Base-by-base conservation (phyloP, 2,329 filamentous ascomycete genomes). In the Trichoderma citrinoviride region DNA sequence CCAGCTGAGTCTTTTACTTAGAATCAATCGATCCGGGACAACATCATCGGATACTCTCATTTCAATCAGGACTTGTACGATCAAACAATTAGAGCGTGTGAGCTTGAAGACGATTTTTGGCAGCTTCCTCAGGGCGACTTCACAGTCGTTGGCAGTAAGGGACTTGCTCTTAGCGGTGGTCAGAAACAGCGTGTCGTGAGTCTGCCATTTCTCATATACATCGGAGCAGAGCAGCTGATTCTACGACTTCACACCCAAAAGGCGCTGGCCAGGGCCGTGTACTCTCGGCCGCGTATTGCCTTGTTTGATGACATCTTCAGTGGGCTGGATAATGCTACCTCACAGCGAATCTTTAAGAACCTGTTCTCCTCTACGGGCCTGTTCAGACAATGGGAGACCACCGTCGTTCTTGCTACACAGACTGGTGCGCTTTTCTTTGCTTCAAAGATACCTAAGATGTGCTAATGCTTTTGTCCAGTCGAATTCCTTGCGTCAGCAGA, bases 141-240 rank as follows among this genome's bases (percentile, higher is more conserved):
- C 8, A 81, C 79, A 0, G 70, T 75, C 0, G 72, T 82, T 44
- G 81, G 81, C 1, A 81, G 77, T 56, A 79, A 79, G 41, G 81
- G 81, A 0, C 74, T 81, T 56, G 77, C 75, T 4, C 72, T 83
- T 0, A 81, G 79, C 4, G 81, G 81, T 7, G 81, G 81, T 0
- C 81, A 83, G 67, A 79, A 77, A 66, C 77, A 80, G 58, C 75
- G 79, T 14, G 71, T 81, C 7, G 77, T 73, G 70, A 73, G 71
- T 49, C 0, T 47, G n/a, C 17, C 7, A 6, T 10, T 1, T 40
- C 7, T 25, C 12, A 19, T 17, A 29, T 27, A 19, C 17, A 52
- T 15, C 5, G 5, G 12, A 17, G 7, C 17, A 29, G 10, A 50
- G 27, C 7, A 7, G 40, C 17, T n/a, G 14, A 54, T 53, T 46